Evolutionary conservation across 164 flowering plant genomes (phyloP), one percentile per base, ranked within the genome.

Genomic region (Stephania yunnanensis): DNA sequence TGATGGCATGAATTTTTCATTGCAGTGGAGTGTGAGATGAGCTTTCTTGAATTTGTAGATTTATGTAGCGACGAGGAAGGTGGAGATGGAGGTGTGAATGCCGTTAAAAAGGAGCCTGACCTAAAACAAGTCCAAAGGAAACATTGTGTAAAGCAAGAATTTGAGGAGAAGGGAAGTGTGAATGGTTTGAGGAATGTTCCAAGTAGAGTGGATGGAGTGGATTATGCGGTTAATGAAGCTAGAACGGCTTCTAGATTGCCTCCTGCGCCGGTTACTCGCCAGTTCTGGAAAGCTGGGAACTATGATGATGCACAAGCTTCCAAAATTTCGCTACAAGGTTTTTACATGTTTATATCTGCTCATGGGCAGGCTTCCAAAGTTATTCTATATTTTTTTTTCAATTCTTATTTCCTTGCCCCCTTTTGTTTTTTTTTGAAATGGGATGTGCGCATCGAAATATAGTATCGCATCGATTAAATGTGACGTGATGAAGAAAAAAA

Each of bases 251-350:
- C 90, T 31, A 22, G 87, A 46, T 83, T 92, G 12, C 63, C 87
- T 61, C 82, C 92, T 12, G 89, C 91, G 4, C 95, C 97, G 7
- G 29, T 91, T 73, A 87, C 89, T 80, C 88, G 98, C 29, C 95
- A 91, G 72, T 95, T 95, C 72, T 95, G 98, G 98, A 93, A 89
- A 85, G 95, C 99, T 80, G 99, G 99, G 71, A 81, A 79, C 76
- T 92, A 92, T 55, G 78, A 85, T 11, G 87, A 82, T 63, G 84
- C 71, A 46, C 80, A 74, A 74, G 77, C 77, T 72, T 74, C 86
- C 22, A 83, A 82, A 75, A 55, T 78, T 67, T 53, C 75, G 7
- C 45, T 75, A 66, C 86, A 84, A 85, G 82, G 97, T 93, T 87
- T 70, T 69, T 71, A 48, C 64, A 7, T 29, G 42, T 2, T 53